phyloP scores from a whole-genome alignment of 371 early-diverging fungal genomes.

The Aphelidium insulamus region DNA sequence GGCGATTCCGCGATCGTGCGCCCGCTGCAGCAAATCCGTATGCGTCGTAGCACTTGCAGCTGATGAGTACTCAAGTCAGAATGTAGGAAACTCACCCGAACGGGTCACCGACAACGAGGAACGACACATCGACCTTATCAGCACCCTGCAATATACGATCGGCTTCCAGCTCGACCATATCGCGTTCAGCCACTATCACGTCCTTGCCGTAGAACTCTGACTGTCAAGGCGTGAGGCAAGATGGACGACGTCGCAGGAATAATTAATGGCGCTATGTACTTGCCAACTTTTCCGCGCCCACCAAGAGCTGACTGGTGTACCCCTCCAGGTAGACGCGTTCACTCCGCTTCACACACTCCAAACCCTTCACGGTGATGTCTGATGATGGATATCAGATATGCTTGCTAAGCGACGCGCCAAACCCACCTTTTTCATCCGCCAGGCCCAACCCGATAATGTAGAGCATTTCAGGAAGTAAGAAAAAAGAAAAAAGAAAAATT shows the following conservation, averaged over 20 bases:
- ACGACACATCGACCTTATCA: conserved; percentile 66
- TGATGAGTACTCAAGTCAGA: not conserved
- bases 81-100: conserved; percentile 33
- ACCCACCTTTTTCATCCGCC: conserved; percentile 80
- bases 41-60: conserved; percentile 89
- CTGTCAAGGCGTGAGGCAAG: conserved; percentile 11
- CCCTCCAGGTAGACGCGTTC: conserved; percentile 89
- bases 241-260: not conserved
- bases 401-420: too few relatives aligned
- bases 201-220: conserved; percentile 70
- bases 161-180: conserved; percentile 85
- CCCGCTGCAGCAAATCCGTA: conserved; percentile 88
- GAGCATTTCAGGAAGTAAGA: conserved; percentile 27
- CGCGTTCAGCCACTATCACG: conserved; percentile 77
- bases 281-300: conserved; percentile 57
- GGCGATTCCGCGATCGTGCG: conserved; percentile 60
- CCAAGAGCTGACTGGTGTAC: conserved; percentile 92
- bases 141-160: conserved; percentile 78
- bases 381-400: too few relatives aligned
- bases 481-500: not conserved
- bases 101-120: conserved; percentile 98
- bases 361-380: conserved; percentile 87
- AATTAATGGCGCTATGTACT: conserved; percentile 1
- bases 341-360: conserved; percentile 71
- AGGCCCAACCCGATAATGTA: conserved; percentile 93